phyloP scores from a whole-genome alignment of 2,329 filamentous ascomycete genomes.

The Arthrobotrys conoides region DNA sequence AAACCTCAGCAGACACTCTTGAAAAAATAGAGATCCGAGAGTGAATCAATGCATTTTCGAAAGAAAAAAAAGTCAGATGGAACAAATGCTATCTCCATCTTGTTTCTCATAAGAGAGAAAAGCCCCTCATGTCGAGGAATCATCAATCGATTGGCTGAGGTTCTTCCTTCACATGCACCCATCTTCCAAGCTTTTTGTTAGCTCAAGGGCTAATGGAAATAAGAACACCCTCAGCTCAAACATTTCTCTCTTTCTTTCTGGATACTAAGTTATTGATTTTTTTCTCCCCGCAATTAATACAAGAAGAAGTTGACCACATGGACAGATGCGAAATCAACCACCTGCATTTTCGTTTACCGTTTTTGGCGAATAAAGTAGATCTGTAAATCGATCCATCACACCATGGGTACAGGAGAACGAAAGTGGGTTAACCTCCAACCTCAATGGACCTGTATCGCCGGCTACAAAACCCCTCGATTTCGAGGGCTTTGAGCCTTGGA shows the following conservation, averaged over 20 bases:
- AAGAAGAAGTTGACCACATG: constrained; percentile 51
- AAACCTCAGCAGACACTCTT: constrained; percentile 17
- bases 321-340: constrained; percentile 45
- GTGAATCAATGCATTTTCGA: constrained; percentile 10
- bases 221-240: constrained; percentile 36
- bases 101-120: not conserved
- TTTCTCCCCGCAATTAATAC: constrained; percentile 40
- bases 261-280: not conserved
- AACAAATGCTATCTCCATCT: constrained; percentile 30
- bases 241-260: not conserved
- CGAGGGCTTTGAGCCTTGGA: constrained; percentile 27
- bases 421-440: constrained; percentile 34
- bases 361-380: constrained; percentile 36
- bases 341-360: constrained; percentile 53
- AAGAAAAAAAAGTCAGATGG: constrained; percentile 15
- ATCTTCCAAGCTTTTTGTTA: constrained; percentile 28
- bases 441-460: constrained; percentile 17
- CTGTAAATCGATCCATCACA: constrained; percentile 39
- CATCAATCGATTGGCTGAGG: constrained; percentile 49
- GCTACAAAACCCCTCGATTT: constrained; percentile 29
- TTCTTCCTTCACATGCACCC: constrained; percentile 39
- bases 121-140: constrained; percentile 32
- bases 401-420: constrained; percentile 17
- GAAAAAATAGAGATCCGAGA: not conserved
- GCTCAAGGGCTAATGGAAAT: constrained; percentile 33